Evolutionary conservation across 139 green algal genomes (phyloP).

Genomic region (Haematococcus sp.): DNA sequence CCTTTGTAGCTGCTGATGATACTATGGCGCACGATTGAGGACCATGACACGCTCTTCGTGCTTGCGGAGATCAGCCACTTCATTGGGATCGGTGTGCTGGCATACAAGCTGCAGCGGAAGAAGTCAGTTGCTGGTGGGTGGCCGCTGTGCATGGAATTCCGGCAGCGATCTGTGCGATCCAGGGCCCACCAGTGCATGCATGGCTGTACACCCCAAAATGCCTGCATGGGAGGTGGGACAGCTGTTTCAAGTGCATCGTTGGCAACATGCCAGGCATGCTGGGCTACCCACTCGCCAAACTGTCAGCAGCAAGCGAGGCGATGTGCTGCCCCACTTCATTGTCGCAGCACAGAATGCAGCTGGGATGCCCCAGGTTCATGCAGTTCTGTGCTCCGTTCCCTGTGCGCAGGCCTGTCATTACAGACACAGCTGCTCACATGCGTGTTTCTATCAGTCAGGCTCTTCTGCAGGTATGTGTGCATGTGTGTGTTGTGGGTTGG

Average conservation of each 20-base stretch:
- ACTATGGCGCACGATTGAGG: slow-evolving; percentile 80
- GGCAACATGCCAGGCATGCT: too few species aligned
- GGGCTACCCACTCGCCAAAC: too few species aligned
- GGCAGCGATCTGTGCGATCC: too few species aligned
- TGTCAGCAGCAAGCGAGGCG: too few species aligned
- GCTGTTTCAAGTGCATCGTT: background rate
- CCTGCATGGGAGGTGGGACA: background rate
- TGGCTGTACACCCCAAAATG: too few species aligned
- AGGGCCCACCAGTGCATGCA: too few species aligned
- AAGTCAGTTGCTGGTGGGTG: slow-evolving; percentile 76
- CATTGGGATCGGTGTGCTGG: slow-evolving; percentile 87
- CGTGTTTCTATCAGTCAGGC: slow-evolving; percentile 84
- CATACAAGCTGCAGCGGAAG: slow-evolving; percentile 92
- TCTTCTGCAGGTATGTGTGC: slow-evolving; percentile 81
- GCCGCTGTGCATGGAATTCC: background rate
- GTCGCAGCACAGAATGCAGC: too few species aligned
- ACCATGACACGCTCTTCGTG: slow-evolving; percentile 98
- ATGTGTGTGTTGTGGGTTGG: too few species aligned
- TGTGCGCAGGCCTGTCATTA: slow-evolving; percentile 80
- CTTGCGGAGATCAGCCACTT: slow-evolving; percentile 92
- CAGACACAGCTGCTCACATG: slow-evolving; percentile 91
- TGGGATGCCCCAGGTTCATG: too few species aligned
- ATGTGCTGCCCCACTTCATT: too few species aligned
- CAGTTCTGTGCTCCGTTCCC: too few species aligned
- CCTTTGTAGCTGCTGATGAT: slow-evolving; percentile 40